Evolutionary conservation across 352 stramenopile genomes (phyloP).

Genomic region (Elongisporangium senticosum): DNA sequence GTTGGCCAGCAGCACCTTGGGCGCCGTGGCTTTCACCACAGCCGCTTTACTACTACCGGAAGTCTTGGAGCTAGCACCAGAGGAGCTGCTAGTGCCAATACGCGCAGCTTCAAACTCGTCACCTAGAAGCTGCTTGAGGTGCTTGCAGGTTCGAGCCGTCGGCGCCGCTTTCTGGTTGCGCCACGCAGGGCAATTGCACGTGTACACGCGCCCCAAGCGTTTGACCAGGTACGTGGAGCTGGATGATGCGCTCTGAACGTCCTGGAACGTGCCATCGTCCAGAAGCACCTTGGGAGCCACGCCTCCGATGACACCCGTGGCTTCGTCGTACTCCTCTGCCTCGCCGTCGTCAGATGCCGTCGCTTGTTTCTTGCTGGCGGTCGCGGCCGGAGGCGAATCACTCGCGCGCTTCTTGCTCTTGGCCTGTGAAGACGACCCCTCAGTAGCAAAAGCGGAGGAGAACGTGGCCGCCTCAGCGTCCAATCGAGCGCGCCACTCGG

Average conservation of each 20-base stretch:
- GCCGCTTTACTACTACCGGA: neutral
- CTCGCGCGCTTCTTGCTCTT: conserved; percentile 9
- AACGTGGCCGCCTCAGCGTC: conserved; percentile 6
- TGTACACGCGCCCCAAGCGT: conserved; percentile 40
- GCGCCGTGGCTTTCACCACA: conserved; percentile 25
- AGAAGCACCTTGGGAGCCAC: conserved; percentile 29
- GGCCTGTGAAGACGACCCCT: neutral
- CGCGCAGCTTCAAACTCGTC: conserved; percentile 39
- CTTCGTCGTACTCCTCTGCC: conserved; percentile 29
- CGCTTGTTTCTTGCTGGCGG: conserved; percentile 10
- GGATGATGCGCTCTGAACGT: conserved; percentile 43
- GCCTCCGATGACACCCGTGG: conserved; percentile 36
- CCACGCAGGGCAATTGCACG: conserved; percentile 66
- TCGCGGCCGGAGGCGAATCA: neutral
- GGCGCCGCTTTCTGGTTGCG: conserved; percentile 45
- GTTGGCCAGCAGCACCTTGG: conserved; percentile 52
- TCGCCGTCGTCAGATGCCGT: conserved; percentile 7
- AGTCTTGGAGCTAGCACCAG: conserved; percentile 7
- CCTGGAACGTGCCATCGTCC: conserved; percentile 30
- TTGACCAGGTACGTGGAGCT: conserved; percentile 56
- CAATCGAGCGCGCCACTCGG: conserved; percentile 31
- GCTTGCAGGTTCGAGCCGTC: conserved; percentile 53
- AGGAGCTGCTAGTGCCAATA: conserved; percentile 18
- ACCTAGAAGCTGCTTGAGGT: conserved; percentile 48
- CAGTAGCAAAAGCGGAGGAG: conserved; percentile 4